phyloP scores from a whole-genome alignment of 495 filamentous ascomycete genomes.

The Penicillium salamii region DNA sequence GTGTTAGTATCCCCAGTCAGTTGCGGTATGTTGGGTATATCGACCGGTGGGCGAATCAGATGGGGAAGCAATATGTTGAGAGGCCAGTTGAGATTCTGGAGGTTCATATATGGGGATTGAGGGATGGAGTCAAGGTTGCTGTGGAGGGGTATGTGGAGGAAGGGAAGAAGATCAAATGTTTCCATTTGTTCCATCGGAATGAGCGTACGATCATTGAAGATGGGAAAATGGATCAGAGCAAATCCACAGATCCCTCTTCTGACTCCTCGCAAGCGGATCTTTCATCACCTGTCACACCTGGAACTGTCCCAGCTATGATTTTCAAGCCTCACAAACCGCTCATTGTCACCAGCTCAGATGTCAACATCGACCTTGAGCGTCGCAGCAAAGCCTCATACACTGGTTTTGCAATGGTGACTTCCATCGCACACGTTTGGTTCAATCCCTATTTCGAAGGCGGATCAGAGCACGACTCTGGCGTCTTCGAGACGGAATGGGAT shows the following conservation, averaged over 20 bases:
- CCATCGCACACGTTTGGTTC: constrained; percentile 94
- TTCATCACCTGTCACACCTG: neutral
- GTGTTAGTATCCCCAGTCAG: constrained; percentile 93
- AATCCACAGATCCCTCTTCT: no score
- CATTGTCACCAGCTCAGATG: constrained; percentile 72
- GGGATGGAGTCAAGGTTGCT: constrained; percentile 82
- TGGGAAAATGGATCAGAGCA: constrained; percentile 2
- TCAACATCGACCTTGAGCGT: constrained; percentile 86
- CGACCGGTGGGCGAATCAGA: constrained; percentile 72
- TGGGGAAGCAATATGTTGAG: constrained; percentile 78
- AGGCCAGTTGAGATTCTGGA: constrained; percentile 80
- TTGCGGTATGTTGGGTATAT: constrained; percentile 87
- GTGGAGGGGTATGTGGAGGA: constrained; percentile 85
- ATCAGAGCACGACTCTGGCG: constrained; percentile 56
- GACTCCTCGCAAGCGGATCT: no score
- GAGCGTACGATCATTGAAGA: constrained; percentile 73
- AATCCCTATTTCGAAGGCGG: constrained; percentile 90
- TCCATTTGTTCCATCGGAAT: constrained; percentile 72
- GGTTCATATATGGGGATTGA: constrained; percentile 84
- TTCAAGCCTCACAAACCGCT: constrained; percentile 68
- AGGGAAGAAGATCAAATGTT: constrained; percentile 78
- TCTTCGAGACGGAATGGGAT: constrained; percentile 66
- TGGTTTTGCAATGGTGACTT: constrained; percentile 83
- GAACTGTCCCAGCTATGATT: constrained; percentile 55
- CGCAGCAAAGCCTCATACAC: constrained; percentile 70